A percentile compares a stretch with the other conserved stretches of the same genome.
These are phyloP conservation scores for Naganishia liquefaciens DNA, from an alignment of 1,284 basidiomycete genomes.

Conservation along the genomic window DNA sequence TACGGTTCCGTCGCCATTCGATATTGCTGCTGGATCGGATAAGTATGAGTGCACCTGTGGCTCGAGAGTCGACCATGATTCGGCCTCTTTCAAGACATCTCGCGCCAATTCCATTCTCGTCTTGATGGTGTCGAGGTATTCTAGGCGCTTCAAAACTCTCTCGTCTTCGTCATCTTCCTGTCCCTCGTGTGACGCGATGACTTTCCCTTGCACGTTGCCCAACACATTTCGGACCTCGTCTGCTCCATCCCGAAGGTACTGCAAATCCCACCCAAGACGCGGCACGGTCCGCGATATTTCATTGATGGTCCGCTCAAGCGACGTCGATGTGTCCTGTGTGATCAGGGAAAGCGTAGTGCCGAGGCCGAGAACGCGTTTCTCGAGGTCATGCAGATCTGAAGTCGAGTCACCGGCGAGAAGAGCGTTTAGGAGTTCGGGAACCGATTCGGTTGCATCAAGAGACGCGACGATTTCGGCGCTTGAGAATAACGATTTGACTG, in stretches of 20 bases:
- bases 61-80: slow-evolving; percentile 91
- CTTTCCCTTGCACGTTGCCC: slow-evolving; percentile 57
- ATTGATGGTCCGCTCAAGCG: slow-evolving; percentile 81
- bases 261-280: slow-evolving; percentile 84
- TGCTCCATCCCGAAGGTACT: slow-evolving; percentile 90
- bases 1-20: not conserved
- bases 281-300: slow-evolving; percentile 86
- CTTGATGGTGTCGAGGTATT: slow-evolving; percentile 77
- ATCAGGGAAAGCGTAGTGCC: slow-evolving; percentile 75
- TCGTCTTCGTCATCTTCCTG: slow-evolving; percentile 32
- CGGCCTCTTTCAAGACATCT: slow-evolving; percentile 82
- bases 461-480: slow-evolving; percentile 44
- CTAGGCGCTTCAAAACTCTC: slow-evolving; percentile 67
- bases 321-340: slow-evolving; percentile 77
- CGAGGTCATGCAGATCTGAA: slow-evolving; percentile 65
- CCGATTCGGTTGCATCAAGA: slow-evolving; percentile 46
- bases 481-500: slow-evolving; percentile 27
- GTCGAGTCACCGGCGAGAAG: slow-evolving; percentile 30
- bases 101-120: slow-evolving; percentile 79
- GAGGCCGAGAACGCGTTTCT: slow-evolving; percentile 71
- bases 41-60: slow-evolving; percentile 81
- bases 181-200: not conserved
- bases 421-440: slow-evolving; percentile 50
- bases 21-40: slow-evolving; percentile 62
- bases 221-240: slow-evolving; percentile 69